Percentiles rank a stretch among this genome's conserved stretches.
These are phyloP conservation scores for Rhododendron mucronatum DNA, from an alignment of 148 eudicot species.

Conservation along the genomic window DNA sequence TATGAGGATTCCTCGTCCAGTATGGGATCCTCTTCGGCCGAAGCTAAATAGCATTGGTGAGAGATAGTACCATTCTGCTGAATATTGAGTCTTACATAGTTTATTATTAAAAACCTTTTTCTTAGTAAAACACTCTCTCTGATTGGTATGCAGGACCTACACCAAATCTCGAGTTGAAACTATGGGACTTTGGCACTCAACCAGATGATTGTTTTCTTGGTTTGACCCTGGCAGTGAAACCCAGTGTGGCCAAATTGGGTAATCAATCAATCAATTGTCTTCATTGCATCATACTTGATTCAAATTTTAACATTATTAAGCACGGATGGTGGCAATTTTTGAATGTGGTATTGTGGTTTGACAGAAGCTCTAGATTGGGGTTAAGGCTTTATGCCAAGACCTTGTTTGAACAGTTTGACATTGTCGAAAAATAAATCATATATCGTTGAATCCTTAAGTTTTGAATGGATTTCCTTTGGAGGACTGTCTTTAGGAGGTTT, in stretches of 20 bases:
- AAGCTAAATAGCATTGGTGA: conserved; percentile 46
- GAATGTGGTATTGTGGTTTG: background rate
- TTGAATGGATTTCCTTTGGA: background rate
- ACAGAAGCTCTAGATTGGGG: background rate
- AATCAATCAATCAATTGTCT: conserved; percentile 6
- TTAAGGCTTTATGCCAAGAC: background rate
- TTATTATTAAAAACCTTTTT: background rate
- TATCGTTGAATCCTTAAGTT: background rate
- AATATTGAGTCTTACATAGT: conserved; percentile 1
- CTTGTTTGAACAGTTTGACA: background rate
- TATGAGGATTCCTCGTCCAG: conserved; percentile 53
- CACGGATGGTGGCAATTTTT: background rate
- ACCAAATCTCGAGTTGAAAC: conserved; percentile 89
- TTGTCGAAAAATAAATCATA: background rate
- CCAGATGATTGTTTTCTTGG: conserved; percentile 87
- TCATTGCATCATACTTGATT: background rate
- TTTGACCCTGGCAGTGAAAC: conserved; percentile 77
- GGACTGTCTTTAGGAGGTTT: background rate
- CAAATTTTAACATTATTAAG: background rate
- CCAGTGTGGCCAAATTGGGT: conserved; percentile 66
- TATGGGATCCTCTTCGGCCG: conserved; percentile 47
- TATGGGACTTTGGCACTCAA: conserved; percentile 74
- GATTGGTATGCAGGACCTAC: conserved; percentile 37
- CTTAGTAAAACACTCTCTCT: background rate
- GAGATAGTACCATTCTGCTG: conserved; percentile 10